Percentiles rank a stretch among this genome's conserved stretches.
Conservation (phyloP, 2,329 filamentous ascomycete genomes). For the Aspergillus novofumigatus region DNA sequence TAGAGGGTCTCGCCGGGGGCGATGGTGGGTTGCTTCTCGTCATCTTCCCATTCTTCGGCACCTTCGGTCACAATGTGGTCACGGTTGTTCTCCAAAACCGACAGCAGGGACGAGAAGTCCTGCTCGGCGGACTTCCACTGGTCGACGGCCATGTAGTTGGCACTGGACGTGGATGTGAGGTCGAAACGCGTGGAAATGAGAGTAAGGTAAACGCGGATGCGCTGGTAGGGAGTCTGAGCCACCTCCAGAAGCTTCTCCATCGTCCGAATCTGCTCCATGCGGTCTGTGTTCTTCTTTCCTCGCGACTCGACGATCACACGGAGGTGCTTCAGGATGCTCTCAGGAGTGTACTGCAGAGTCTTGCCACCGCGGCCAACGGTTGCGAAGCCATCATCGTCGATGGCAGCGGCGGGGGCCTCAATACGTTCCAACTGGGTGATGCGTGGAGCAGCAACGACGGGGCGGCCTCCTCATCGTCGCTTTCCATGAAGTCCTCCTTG, state of each 20-base stretch:
- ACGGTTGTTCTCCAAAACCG: constrained; percentile 71
- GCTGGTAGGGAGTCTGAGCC: constrained; percentile 84
- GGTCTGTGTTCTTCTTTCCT: constrained; percentile 98
- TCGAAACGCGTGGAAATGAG: constrained; percentile 94
- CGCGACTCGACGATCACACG: constrained; percentile 89
- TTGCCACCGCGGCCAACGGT: constrained; percentile 87
- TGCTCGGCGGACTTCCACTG: constrained; percentile 95
- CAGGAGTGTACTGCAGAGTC: constrained; percentile 85
- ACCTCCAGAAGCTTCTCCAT: constrained; percentile 97
- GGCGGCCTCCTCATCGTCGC: constrained; percentile 68
- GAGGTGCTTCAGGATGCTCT: constrained; percentile 97
- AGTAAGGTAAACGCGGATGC: constrained; percentile 84
- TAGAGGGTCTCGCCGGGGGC: constrained; percentile 73
- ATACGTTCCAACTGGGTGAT: constrained; percentile 43
- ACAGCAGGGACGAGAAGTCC: constrained; percentile 74
- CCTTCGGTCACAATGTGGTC: constrained; percentile 84
- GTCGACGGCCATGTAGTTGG: constrained; percentile 83
- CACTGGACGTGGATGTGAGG: constrained; percentile 68
- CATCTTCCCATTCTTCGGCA: constrained; percentile 98
- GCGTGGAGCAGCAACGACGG: constrained; percentile 47
- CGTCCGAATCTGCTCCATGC: constrained; percentile 86
- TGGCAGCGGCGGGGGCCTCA: constrained; percentile 45
- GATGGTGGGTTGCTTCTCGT: constrained; percentile 82
- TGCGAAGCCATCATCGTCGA: constrained; percentile 81
- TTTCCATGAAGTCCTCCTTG: constrained; percentile 83